Evolutionary conservation across 441 rosid species (phyloP), one percentile per base, ranked within the genome.

Genomic region (Gossypium davidsonii): DNA sequence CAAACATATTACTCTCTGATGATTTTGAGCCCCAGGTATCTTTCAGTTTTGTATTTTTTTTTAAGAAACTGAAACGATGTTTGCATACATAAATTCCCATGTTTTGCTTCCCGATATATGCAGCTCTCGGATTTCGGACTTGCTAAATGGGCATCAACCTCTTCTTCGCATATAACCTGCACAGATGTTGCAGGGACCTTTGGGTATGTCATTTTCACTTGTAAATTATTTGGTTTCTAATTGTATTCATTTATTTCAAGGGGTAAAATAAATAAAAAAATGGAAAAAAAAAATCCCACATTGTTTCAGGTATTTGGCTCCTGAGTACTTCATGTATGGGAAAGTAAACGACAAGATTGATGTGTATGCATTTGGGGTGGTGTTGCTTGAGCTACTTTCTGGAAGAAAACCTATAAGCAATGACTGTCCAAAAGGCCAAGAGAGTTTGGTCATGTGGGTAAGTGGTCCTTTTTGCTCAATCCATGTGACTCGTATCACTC

Each of bases 381-480:
- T 90, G 23, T 86, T 90, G n/a, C 94, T 90, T 9, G 94, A 90
- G 87, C 83, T 90, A 49, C 84, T 90, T 20, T 80, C 92, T 2
- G 92, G 94, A 63, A 82, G 91, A 62, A 88, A 82, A 78, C 94
- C 94, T 1, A 90, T 90, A 74, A 81, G 85, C 77, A 79, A 74
- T 6, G 87, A 83, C 42, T 73, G 69, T 73, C 91, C 94, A 1
- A 85, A 90, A 75, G 94, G 92, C 76, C 88, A 82, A 76, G 90
- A 88, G 83, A 88, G 94, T 77, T 82, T 90, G 49, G 89, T 90
- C 68, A 85, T 88, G 91, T 90, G 94, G 94, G 94, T 90, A 90
- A 49, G 92, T 31, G 34, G 34, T 80, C 34, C 34, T 67, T 60
- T 44, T 6, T 17, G 10, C 68, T 39, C 8, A 25, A 1, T 8